Evolutionary conservation across 176 grass and related monocot species (phyloP).

Genomic region (Cenchrus fungigraminus): DNA sequence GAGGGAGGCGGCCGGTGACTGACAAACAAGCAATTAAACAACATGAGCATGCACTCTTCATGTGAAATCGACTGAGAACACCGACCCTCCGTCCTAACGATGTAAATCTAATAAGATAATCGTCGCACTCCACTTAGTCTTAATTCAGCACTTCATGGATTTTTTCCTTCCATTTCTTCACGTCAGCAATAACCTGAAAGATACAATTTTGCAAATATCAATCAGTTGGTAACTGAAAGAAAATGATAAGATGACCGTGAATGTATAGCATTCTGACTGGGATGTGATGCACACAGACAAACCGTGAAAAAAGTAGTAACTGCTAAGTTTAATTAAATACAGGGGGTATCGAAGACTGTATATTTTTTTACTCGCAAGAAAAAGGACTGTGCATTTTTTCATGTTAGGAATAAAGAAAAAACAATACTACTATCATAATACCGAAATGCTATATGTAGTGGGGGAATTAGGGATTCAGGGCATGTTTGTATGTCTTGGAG

Average conservation of each 20-base stretch:
- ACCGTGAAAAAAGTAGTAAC: no score
- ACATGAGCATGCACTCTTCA: constrained; percentile 34
- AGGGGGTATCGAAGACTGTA: background rate
- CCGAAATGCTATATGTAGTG: no score
- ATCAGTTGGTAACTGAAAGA: background rate
- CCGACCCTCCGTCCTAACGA: constrained; percentile 24
- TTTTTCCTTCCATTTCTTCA: background rate
- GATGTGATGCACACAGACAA: no score
- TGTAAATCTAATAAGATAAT: constrained; percentile 19
- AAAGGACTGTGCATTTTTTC: background rate
- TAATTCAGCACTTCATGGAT: background rate
- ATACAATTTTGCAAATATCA: background rate
- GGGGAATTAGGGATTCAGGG: no score
- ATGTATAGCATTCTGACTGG: no score
- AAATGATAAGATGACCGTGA: background rate
- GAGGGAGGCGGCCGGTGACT: background rate
- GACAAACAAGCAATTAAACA: constrained; percentile 23
- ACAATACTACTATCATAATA: background rate
- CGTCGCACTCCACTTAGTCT: constrained; percentile 13
- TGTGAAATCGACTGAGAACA: constrained; percentile 28
- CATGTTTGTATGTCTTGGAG: no score
- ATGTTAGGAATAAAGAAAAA: background rate
- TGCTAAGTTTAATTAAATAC: no score
- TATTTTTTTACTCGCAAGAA: background rate
- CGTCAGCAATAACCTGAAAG: constrained; percentile 43